These are phyloP conservation scores for Trametes sp. DNA, from an alignment of 1,284 basidiomycete species.

Conservation along the genomic window DNA sequence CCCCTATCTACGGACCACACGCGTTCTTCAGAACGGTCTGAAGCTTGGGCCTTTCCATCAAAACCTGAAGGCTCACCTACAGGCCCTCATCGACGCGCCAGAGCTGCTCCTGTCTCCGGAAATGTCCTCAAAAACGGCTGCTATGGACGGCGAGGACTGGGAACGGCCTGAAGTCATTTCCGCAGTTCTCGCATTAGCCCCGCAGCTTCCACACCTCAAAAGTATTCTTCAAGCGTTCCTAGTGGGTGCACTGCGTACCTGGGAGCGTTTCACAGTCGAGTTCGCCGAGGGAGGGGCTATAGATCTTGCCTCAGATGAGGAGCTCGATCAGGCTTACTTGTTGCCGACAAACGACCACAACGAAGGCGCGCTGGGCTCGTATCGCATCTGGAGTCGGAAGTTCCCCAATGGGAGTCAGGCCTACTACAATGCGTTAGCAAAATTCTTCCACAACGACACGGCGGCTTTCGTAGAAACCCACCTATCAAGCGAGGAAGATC, in stretches of 20 bases:
- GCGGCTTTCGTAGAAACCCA: neutral
- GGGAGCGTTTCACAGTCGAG: slow-evolving; percentile 15
- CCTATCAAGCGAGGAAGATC: neutral
- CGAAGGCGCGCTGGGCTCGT: slow-evolving; percentile 8
- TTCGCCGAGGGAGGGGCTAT: slow-evolving; percentile 2
- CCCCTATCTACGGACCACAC: slow-evolving; percentile 29
- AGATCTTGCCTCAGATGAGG: neutral
- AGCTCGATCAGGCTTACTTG: slow-evolving; percentile 6
- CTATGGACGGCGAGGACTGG: slow-evolving; percentile 37
- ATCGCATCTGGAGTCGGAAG: neutral
- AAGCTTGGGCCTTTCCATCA: slow-evolving; percentile 23
- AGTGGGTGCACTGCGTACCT: slow-evolving; percentile 25
- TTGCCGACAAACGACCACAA: slow-evolving; percentile 15
- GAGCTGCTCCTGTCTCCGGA: slow-evolving; percentile 28
- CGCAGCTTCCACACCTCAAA: slow-evolving; percentile 26
- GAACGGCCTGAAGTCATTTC: slow-evolving; percentile 36
- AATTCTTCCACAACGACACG: slow-evolving; percentile 1
- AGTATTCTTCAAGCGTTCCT: neutral
- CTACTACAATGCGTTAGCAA: slow-evolving; percentile 1
- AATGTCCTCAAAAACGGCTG: slow-evolving; percentile 16
- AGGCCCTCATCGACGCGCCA: slow-evolving; percentile 31
- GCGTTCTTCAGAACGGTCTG: slow-evolving; percentile 14
- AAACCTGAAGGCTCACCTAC: slow-evolving; percentile 23
- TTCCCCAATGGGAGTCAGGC: neutral
- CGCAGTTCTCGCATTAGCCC: slow-evolving; percentile 21